Evolutionary conservation across 768 basidiomycete genomes (phyloP), one percentile per base, ranked within the genome.

Genomic region (Termitomyces sp.): DNA sequence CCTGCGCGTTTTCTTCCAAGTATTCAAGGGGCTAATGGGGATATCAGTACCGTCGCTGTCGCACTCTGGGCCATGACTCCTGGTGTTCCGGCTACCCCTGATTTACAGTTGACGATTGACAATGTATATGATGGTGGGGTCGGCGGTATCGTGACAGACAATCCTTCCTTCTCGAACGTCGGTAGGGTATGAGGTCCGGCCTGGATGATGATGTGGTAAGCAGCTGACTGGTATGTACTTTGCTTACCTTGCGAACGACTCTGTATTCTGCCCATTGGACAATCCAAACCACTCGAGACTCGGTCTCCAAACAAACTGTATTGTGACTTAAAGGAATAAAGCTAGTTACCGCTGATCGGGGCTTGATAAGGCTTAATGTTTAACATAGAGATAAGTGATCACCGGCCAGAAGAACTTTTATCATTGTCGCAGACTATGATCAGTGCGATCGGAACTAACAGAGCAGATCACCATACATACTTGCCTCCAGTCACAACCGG

Each of bases 41-140:
- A 8, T 45, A 2, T 20, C 24, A 86, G 82, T 56, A 86, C 83
- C 9, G 76, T 85, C 32, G 82, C 85, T 1, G 81, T 92, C 4
- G 87, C 87, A 0, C 72, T 92, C 2, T 92, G 91, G 91, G 78
- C 81, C 0, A 81, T 91, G 82, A 81, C 81, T 44, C 69, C 81
- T 1, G 73, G 73, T 36, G 76, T 75, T 2, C 63, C 76, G 0
- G 71, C 88, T 35, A 68, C 79, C 0, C 88, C 88, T 0, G 77
- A 78, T 4, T 71, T 92, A 28, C 68, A 81, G 58, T 72, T 92
- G 5, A 77, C 76, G 0, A 70, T 87, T 15, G 86, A 91, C 61
- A 79, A 74, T 0, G 72, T 83, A 4, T 81, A 85, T 58, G 86
- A 90, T 56, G 88, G 88, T 28, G 89, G 89, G 13, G 81, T 90